Evolutionary conservation across 768 basidiomycete genomes (phyloP).

Genomic region (Suillus hirtellus): DNA sequence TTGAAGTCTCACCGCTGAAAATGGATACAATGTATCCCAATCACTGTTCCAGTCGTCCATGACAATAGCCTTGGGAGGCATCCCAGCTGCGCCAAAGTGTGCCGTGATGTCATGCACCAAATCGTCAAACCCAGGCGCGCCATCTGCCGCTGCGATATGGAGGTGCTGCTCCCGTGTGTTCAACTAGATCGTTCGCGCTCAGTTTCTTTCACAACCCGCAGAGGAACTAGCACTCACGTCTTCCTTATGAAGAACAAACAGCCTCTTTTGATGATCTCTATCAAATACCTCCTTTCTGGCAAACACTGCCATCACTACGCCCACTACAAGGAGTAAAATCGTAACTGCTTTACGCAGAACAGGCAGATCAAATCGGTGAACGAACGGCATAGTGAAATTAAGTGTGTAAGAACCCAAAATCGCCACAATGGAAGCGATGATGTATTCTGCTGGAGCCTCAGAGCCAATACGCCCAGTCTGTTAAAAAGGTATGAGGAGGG

Average conservation of each 20-base stretch:
- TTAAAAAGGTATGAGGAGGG: not conserved
- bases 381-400: slow-evolving; percentile 68
- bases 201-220: not conserved
- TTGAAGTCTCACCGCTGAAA: slow-evolving; percentile 58
- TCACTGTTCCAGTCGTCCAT: slow-evolving; percentile 82
- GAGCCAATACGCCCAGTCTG: slow-evolving; percentile 83
- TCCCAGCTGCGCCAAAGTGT: slow-evolving; percentile 52
- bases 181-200: slow-evolving; percentile 44
- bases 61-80: slow-evolving; percentile 43
- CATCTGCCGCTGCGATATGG: slow-evolving; percentile 82
- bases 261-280: slow-evolving; percentile 79
- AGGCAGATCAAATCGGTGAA: slow-evolving; percentile 62
- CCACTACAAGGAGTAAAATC: slow-evolving; percentile 46
- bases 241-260: slow-evolving; percentile 83
- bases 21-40: slow-evolving; percentile 87
- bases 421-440: slow-evolving; percentile 79
- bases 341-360: slow-evolving; percentile 43
- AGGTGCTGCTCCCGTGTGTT: slow-evolving; percentile 70
- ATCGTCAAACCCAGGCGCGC: slow-evolving; percentile 69
- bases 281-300: slow-evolving; percentile 69
- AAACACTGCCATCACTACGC: slow-evolving; percentile 60
- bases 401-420: slow-evolving; percentile 54
- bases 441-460: slow-evolving; percentile 84
- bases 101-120: slow-evolving; percentile 63
- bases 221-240: slow-evolving; percentile 54